Conservation (phyloP, 768 basidiomycete species). For the Cyclocybe cylindracea region DNA sequence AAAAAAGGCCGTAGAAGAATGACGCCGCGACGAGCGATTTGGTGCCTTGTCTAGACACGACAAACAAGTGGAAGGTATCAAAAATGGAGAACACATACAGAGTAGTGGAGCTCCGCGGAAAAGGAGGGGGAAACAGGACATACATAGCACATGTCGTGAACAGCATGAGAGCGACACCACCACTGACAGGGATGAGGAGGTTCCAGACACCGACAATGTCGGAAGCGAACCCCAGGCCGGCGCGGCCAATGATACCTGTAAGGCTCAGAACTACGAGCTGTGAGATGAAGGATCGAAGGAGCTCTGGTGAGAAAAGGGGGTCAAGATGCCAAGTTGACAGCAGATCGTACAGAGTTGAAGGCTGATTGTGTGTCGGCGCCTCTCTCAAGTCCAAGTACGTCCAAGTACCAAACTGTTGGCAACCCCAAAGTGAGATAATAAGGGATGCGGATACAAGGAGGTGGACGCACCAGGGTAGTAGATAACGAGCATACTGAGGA, state of each 20-base stretch:
- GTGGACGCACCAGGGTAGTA: conserved; percentile 38
- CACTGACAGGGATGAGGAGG: conserved; percentile 32
- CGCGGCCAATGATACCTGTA: conserved; percentile 33
- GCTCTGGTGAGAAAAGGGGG: conserved; percentile 5
- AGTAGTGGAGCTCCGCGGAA: neutral
- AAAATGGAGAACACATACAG: neutral
- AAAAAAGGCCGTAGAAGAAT: conserved; percentile 48
- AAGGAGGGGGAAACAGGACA: conserved; percentile 5
- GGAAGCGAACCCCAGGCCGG: conserved; percentile 34
- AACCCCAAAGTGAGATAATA: neutral
- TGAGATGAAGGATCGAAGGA: conserved; percentile 11
- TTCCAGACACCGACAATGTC: conserved; percentile 40
- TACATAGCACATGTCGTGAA: conserved; percentile 39
- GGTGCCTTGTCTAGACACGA: conserved; percentile 27
- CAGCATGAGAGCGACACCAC: conserved; percentile 39
- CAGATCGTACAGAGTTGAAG: conserved; percentile 44
- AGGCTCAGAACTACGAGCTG: conserved; percentile 39
- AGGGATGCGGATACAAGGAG: neutral
- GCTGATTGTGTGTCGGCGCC: conserved; percentile 41
- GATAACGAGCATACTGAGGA: conserved; percentile 20
- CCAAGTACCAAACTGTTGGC: conserved; percentile 50
- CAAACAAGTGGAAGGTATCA: neutral
- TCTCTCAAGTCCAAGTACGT: conserved; percentile 46
- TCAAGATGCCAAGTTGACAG: neutral
- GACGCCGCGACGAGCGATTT: conserved; percentile 40